These are phyloP conservation scores for Porcisia hertigi DNA, from an alignment of 208 protist genomes.

Conservation along the genomic window DNA sequence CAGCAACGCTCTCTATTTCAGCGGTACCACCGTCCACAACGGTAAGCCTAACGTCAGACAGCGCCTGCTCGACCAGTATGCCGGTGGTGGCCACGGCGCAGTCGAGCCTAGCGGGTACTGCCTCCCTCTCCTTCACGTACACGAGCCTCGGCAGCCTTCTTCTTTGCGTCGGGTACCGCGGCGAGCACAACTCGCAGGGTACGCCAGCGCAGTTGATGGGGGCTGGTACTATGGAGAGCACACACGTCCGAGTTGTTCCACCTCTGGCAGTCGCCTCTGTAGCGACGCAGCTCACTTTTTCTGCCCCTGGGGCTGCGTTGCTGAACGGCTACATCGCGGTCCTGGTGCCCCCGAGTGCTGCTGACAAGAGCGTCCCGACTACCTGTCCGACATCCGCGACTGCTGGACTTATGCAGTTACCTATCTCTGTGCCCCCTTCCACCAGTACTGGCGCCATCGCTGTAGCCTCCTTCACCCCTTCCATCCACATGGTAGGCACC, in stretches of 20 bases:
- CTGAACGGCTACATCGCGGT: slow-evolving; percentile 31
- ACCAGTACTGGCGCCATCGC: slow-evolving; percentile 10
- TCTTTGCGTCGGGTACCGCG: slow-evolving; percentile 62
- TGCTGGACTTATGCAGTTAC: slow-evolving; percentile 11
- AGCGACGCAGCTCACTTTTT: slow-evolving; percentile 43
- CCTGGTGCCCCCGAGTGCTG: slow-evolving; percentile 9
- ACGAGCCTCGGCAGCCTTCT: slow-evolving; percentile 17
- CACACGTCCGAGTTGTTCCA: slow-evolving; percentile 27
- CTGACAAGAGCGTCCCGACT: background rate
- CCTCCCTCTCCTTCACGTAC: slow-evolving; percentile 28
- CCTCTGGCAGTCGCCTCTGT: slow-evolving; percentile 29
- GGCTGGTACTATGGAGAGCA: slow-evolving; percentile 23
- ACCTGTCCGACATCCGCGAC: slow-evolving; percentile 18
- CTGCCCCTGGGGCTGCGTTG: slow-evolving; percentile 36
- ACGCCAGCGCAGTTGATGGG: slow-evolving; percentile 27
- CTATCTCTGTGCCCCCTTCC: slow-evolving; percentile 11
- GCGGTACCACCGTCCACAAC: slow-evolving; percentile 37
- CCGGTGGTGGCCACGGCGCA: slow-evolving; percentile 26
- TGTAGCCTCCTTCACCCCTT: slow-evolving; percentile 30
- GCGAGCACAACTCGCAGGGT: slow-evolving; percentile 27
- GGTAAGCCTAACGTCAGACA: slow-evolving; percentile 22
- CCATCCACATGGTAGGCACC: slow-evolving; percentile 7
- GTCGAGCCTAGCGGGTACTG: slow-evolving; percentile 35
- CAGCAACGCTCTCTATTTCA: slow-evolving; percentile 32
- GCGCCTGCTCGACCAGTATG: slow-evolving; percentile 24